Percentiles rank a stretch among this genome's conserved stretches.
These are phyloP conservation scores for Trichosporon asahii DNA, from an alignment of 1,284 basidiomycete species.

Conservation along the genomic window DNA sequence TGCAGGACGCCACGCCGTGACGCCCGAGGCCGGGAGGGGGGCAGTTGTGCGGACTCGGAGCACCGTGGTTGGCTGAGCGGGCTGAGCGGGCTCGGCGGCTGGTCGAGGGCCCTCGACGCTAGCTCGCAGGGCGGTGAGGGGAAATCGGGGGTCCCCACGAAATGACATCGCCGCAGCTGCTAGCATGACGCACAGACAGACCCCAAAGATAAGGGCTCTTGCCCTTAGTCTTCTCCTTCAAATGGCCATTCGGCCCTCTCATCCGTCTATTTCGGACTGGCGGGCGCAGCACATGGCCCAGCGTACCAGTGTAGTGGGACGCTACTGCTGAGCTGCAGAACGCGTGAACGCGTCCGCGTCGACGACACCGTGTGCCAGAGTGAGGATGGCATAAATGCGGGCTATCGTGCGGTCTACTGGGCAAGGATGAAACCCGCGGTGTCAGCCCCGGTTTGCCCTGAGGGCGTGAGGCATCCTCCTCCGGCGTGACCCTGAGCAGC, in stretches of 20 bases:
- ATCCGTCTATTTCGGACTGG: neutral
- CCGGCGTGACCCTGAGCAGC: neutral
- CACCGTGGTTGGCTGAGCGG: neutral
- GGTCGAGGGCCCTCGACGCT: neutral
- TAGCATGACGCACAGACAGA: neutral
- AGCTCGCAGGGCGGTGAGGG: neutral
- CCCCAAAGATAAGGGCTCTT: neutral
- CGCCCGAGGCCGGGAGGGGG: neutral
- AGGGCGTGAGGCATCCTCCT: neutral
- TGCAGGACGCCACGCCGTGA: neutral
- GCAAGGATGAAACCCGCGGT: neutral
- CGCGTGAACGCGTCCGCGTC: neutral
- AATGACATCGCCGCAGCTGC: neutral
- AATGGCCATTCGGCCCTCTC: neutral
- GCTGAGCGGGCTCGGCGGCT: neutral
- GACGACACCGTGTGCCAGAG: no score
- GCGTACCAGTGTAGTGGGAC: neutral
- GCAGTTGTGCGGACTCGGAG: neutral
- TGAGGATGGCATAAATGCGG: neutral
- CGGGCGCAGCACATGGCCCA: neutral
- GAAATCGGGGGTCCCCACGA: conserved; percentile 4
- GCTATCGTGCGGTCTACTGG: neutral
- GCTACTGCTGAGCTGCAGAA: neutral
- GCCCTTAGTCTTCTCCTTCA: neutral
- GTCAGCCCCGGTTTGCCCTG: neutral